phyloP scores from a whole-genome alignment of 2,329 filamentous ascomycete genomes.

The Diaporthe velutina region DNA sequence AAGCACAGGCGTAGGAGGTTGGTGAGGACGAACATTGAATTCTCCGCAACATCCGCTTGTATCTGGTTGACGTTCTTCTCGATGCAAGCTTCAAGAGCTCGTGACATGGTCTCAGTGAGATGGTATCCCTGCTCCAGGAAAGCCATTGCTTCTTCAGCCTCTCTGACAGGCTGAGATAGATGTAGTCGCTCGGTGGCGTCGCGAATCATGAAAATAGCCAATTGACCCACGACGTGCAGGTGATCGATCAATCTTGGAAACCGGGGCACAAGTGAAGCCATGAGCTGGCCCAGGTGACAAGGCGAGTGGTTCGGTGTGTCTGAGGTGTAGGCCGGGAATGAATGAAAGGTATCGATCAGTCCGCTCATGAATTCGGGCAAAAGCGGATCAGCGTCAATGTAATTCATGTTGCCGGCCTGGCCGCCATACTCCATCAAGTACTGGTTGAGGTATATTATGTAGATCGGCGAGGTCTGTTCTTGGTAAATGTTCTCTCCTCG shows the following conservation, averaged over 20 bases:
- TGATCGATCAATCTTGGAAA: constrained; percentile 62
- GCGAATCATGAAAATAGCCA: constrained; percentile 39
- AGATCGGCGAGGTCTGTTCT: constrained; percentile 58
- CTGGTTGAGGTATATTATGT: constrained; percentile 55
- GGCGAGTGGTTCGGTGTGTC: constrained; percentile 56
- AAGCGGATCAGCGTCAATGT: constrained; percentile 42
- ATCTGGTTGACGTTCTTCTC: constrained; percentile 69
- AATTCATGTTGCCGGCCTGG: not conserved
- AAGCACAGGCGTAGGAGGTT: constrained; percentile 60
- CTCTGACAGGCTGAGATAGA: constrained; percentile 37
- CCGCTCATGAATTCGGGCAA: constrained; percentile 49
- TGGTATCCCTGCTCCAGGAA: constrained; percentile 51
- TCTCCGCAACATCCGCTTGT: constrained; percentile 57
- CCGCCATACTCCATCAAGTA: constrained; percentile 34
- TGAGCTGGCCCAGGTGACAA: constrained; percentile 54
- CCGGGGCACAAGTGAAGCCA: constrained; percentile 56
- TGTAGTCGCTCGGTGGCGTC: constrained; percentile 41
- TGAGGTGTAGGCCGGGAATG: constrained; percentile 41
- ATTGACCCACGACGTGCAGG: constrained; percentile 53
- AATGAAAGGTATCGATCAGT: constrained; percentile 60
- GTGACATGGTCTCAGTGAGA: constrained; percentile 58
- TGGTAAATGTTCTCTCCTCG: constrained; percentile 48
- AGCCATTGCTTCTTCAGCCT: constrained; percentile 47
- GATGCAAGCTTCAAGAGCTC: constrained; percentile 59
- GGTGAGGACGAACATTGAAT: constrained; percentile 56